Evolutionary conservation across 2,329 filamentous ascomycete species (phyloP).

Genomic region (Davidsoniella neocaledoniae): DNA sequence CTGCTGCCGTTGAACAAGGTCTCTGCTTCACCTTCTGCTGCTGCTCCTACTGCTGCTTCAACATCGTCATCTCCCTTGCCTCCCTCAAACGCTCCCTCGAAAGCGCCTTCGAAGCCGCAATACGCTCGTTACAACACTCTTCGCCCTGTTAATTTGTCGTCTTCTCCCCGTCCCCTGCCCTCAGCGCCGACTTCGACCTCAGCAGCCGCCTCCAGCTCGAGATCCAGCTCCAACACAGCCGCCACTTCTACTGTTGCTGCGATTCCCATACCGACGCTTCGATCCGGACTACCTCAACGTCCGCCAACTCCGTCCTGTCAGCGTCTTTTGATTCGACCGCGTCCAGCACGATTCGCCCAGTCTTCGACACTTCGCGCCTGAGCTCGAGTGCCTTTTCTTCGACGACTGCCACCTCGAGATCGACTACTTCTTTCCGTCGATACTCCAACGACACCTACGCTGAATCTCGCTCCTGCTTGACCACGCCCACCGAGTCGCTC

Average conservation of each 20-base stretch:
- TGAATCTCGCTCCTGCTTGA: slow-evolving; percentile 6
- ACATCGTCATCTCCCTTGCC: slow-evolving; percentile 13
- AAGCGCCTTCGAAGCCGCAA: slow-evolving; percentile 3
- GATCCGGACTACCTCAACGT: slow-evolving; percentile 9
- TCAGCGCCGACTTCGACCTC: slow-evolving; percentile 6
- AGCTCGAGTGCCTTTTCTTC: slow-evolving; percentile 11
- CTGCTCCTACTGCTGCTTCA: slow-evolving; percentile 7
- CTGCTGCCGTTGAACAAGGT: slow-evolving; percentile 22
- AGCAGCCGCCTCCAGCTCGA: slow-evolving; percentile 1
- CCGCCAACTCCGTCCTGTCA: slow-evolving; percentile 11
- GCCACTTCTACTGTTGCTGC: slow-evolving; percentile 5
- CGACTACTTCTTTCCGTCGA: slow-evolving; percentile 8
- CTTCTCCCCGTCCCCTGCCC: slow-evolving; percentile 6
- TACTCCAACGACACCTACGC: slow-evolving; percentile 6
- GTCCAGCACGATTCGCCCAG: slow-evolving; percentile 11
- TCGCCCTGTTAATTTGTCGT: neutral
- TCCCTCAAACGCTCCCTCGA: slow-evolving; percentile 13
- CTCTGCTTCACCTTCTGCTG: slow-evolving; percentile 14
- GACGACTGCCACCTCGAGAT: slow-evolving; percentile 6
- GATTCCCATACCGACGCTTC: slow-evolving; percentile 7
- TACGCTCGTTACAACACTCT: slow-evolving; percentile 7
- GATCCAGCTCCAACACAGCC: neutral
- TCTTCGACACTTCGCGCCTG: slow-evolving; percentile 9
- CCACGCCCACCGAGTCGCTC: slow-evolving; percentile 6
- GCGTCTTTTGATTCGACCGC: slow-evolving; percentile 9